Evolutionary conservation across 2,329 filamentous ascomycete genomes (phyloP).

Genomic region (Coleophoma eucalyptorum): DNA sequence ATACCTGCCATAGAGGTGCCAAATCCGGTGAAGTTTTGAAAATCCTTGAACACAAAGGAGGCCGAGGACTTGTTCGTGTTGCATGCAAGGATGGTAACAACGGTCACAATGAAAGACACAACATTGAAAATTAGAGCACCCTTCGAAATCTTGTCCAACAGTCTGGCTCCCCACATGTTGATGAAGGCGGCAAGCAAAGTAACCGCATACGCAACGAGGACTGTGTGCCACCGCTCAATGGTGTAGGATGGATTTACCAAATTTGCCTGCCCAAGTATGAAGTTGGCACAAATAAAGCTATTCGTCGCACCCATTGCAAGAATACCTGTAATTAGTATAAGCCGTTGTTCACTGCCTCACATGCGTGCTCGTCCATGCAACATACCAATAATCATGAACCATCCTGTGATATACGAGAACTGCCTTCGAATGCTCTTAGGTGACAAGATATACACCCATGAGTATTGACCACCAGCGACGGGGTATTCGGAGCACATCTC

Average conservation of each 20-base stretch:
- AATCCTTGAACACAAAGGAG: slow-evolving; percentile 50
- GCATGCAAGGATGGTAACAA: slow-evolving; percentile 46
- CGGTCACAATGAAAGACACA: slow-evolving; percentile 44
- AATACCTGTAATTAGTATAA: slow-evolving; percentile 11
- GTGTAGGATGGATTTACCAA: slow-evolving; percentile 44
- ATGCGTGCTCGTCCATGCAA: background rate
- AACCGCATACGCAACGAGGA: slow-evolving; percentile 47
- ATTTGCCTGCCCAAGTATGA: slow-evolving; percentile 50
- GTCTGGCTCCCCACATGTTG: slow-evolving; percentile 45
- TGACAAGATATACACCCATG: slow-evolving; percentile 52
- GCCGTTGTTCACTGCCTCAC: background rate
- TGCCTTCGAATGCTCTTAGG: slow-evolving; percentile 40
- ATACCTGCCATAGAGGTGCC: slow-evolving; percentile 44
- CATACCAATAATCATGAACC: slow-evolving; percentile 44
- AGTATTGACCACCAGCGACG: slow-evolving; percentile 53
- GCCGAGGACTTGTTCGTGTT: slow-evolving; percentile 50
- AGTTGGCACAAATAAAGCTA: slow-evolving; percentile 50
- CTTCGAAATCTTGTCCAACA: slow-evolving; percentile 47
- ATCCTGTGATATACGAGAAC: slow-evolving; percentile 40
- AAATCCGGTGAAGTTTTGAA: slow-evolving; percentile 51
- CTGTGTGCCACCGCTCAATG: slow-evolving; percentile 53
- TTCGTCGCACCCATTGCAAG: slow-evolving; percentile 50
- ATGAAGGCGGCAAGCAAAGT: slow-evolving; percentile 37
- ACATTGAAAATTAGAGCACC: slow-evolving; percentile 50
- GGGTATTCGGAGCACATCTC: slow-evolving; percentile 55